These are phyloP conservation scores for Solanum stenotomum DNA, from an alignment of 257 asterid species.

Conservation along the genomic window DNA sequence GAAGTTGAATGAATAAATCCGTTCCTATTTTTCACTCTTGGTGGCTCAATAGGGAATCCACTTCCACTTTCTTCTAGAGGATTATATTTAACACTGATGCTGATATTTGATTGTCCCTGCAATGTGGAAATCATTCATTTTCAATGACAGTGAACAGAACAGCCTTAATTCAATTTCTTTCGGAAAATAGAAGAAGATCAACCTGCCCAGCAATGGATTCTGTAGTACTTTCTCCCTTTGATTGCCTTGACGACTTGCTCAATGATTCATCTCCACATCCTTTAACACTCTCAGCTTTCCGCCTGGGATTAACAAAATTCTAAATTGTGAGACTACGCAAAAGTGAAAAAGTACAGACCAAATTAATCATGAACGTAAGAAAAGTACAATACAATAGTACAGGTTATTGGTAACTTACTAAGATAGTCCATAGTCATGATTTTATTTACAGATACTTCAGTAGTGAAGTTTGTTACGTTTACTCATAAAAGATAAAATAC, in stretches of 20 bases:
- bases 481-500: neutral
- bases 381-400: neutral
- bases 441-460: neutral
- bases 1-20: slow-evolving; percentile 49
- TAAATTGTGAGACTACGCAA: neutral
- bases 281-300: slow-evolving; percentile 24
- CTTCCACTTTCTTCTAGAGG: slow-evolving; percentile 44
- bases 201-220: slow-evolving; percentile 26
- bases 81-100: slow-evolving; percentile 37
- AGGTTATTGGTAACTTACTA: neutral
- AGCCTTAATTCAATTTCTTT: neutral
- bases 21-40: slow-evolving; percentile 28
- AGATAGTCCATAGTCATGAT: neutral
- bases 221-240: slow-evolving; percentile 6
- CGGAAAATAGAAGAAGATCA: neutral
- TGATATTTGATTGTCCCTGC: slow-evolving; percentile 28
- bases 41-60: slow-evolving; percentile 57
- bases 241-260: slow-evolving; percentile 12
- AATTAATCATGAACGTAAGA: neutral
- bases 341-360: neutral
- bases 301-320: slow-evolving; percentile 10
- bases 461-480: neutral
- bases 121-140: neutral
- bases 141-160: neutral
- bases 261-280: slow-evolving; percentile 17